Evolutionary conservation across 805 yeast genomes (phyloP).

Genomic region (Nakazawaea holstii): DNA sequence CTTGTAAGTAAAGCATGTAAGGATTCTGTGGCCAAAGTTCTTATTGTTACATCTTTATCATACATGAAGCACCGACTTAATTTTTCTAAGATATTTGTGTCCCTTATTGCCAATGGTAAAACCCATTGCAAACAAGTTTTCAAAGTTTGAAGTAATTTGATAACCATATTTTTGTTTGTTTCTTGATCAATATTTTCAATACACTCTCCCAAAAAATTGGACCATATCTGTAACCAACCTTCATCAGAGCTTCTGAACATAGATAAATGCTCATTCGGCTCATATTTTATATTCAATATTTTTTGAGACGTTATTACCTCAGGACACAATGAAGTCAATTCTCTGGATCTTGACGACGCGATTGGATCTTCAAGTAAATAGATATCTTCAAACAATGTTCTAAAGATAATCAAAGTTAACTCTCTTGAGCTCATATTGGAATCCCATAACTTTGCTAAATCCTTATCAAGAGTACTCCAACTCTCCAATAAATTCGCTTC

Average conservation of each 20-base stretch:
- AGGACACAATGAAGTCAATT: constrained; percentile 76
- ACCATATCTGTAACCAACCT: constrained; percentile 89
- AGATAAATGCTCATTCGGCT: constrained; percentile 56
- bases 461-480: constrained; percentile 86
- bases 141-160: constrained; percentile 71
- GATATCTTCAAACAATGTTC: constrained; percentile 90
- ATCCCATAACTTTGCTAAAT: constrained; percentile 72
- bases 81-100: constrained; percentile 59
- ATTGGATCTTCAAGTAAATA: constrained; percentile 88
- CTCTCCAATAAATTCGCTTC: constrained; percentile 56
- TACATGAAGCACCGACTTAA: constrained; percentile 56
- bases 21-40: constrained; percentile 85
- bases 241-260: constrained; percentile 62
- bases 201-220: constrained; percentile 43
- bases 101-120: constrained; percentile 65
- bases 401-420: constrained; percentile 66
- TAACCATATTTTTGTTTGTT: constrained; percentile 42
- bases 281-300: constrained; percentile 58
- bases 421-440: constrained; percentile 61
- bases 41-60: constrained; percentile 51
- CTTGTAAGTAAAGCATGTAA: constrained; percentile 85
- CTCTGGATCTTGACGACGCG: constrained; percentile 73
- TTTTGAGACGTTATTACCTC: constrained; percentile 73
- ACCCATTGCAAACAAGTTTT: constrained; percentile 93
- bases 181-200: constrained; percentile 26